phyloP scores from a whole-genome alignment of 352 stramenopile genomes.

The Globisporangium parvum region DNA sequence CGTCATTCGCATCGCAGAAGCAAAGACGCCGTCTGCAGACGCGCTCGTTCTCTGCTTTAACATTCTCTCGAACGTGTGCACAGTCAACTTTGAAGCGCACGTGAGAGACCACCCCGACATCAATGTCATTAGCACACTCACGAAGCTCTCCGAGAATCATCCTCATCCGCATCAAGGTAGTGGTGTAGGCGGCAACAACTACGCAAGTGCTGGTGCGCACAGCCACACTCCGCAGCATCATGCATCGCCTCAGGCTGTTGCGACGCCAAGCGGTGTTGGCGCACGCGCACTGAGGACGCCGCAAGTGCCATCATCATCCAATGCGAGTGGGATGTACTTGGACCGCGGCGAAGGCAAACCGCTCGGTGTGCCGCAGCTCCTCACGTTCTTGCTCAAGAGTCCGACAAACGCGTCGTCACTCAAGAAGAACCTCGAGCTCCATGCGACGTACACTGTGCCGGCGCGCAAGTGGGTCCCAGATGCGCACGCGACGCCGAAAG shows the following conservation, averaged over 20 bases:
- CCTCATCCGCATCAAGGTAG: slow-evolving; percentile 15
- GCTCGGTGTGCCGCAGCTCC: slow-evolving; percentile 31
- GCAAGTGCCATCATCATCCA: not conserved
- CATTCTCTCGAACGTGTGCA: slow-evolving; percentile 66
- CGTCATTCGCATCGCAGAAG: slow-evolving; percentile 45
- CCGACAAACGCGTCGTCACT: slow-evolving; percentile 31
- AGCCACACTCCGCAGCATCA: not conserved
- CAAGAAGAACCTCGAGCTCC: slow-evolving; percentile 67
- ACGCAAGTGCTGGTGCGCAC: not conserved
- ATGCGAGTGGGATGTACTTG: slow-evolving; percentile 26
- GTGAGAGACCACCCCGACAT: slow-evolving; percentile 30
- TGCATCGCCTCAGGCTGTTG: not conserved
- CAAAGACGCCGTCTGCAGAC: slow-evolving; percentile 14
- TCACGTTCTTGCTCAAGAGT: slow-evolving; percentile 60
- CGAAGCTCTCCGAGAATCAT: slow-evolving; percentile 56
- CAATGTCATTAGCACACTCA: slow-evolving; percentile 69
- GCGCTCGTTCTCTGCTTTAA: slow-evolving; percentile 60
- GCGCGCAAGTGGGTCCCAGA: slow-evolving; percentile 55
- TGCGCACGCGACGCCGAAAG: slow-evolving; percentile 29
- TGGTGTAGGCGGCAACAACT: too few relatives aligned
- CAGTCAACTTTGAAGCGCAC: slow-evolving; percentile 47
- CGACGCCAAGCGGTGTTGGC: too few relatives aligned
- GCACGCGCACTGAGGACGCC: not conserved
- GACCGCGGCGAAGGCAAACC: slow-evolving; percentile 26
- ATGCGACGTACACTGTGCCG: slow-evolving; percentile 52